A percentile compares a stretch with the other conserved stretches of the same genome.
Evolutionary conservation across 257 asterid genomes (phyloP).

Genomic region (Euphrasia confusa): DNA sequence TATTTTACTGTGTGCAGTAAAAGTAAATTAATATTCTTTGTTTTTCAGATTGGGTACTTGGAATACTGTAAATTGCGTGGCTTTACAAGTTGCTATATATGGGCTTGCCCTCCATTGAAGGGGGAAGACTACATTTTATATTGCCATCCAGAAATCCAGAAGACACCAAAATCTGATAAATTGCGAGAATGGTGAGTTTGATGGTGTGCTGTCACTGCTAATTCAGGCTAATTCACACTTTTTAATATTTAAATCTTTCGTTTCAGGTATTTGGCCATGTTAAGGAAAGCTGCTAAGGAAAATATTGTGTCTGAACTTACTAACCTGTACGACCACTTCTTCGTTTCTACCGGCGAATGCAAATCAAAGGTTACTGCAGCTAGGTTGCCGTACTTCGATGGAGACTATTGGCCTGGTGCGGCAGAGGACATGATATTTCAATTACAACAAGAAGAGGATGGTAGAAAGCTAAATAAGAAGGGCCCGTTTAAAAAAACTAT

Average conservation of each 20-base stretch:
- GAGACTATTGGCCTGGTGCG: constrained; percentile 99
- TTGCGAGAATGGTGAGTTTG: constrained; percentile 86
- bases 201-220: constrained; percentile 16
- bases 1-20: constrained; percentile 13
- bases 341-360: constrained; percentile 70
- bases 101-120: constrained; percentile 99
- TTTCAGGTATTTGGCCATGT: constrained; percentile 89
- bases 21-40: constrained; percentile 17
- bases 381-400: constrained; percentile 95
- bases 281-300: constrained; percentile 83
- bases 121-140: constrained; percentile 98
- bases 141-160: constrained; percentile 99
- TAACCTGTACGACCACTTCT: constrained; percentile 88
- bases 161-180: constrained; percentile 96
- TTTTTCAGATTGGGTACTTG: constrained; percentile 86
- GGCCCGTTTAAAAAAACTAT: constrained; percentile 62
- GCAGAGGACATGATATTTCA: constrained; percentile 93
- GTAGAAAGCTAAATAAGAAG: constrained; percentile 73
- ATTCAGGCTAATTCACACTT: constrained; percentile 4
- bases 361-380: constrained; percentile 91
- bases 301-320: constrained; percentile 80
- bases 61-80: constrained; percentile 96
- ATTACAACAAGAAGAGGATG: constrained; percentile 95
- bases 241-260: constrained; percentile 22
- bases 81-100: constrained; percentile 92